A percentile compares a stretch with the other conserved stretches of the same genome.
phyloP scores from a whole-genome alignment of 768 basidiomycete species.

The Lentinus brumalis region DNA sequence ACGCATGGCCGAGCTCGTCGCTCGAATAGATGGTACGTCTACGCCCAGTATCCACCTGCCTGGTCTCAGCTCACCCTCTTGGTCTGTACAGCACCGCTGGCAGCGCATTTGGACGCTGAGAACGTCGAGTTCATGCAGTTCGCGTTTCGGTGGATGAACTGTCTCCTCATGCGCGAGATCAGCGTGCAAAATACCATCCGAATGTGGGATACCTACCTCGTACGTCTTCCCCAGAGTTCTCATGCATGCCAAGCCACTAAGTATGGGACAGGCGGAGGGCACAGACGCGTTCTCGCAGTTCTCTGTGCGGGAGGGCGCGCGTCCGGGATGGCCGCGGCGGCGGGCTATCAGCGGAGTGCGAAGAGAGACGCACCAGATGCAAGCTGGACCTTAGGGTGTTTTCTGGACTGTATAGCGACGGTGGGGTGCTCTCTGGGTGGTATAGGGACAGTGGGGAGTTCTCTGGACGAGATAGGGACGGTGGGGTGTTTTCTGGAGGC shows the following conservation, averaged over 20 bases:
- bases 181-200: conserved; percentile 95
- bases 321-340: no score
- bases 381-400: no score
- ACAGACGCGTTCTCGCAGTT: conserved; percentile 98
- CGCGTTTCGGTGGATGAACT: conserved; percentile 99
- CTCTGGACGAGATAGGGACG: no score
- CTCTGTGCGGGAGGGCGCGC: no score
- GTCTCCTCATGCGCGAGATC: conserved; percentile 96
- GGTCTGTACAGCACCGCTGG: conserved; percentile 67
- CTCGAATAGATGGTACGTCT: conserved; percentile 77
- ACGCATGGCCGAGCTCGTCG: conserved; percentile 92
- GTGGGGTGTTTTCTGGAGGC: no score
- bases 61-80: neutral
- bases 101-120: conserved; percentile 82
- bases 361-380: no score
- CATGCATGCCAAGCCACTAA: neutral
- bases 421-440: no score
- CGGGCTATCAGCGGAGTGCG: no score
- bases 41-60: neutral
- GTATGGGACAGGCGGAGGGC: conserved; percentile 79
- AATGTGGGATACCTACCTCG: conserved; percentile 99
- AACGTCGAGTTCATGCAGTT: conserved; percentile 99
- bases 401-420: no score
- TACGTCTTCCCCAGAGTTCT: conserved; percentile 40
- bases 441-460: no score